Conservation (phyloP, 1,139 yeast genomes). For the Yamadazyma mexicana region DNA sequence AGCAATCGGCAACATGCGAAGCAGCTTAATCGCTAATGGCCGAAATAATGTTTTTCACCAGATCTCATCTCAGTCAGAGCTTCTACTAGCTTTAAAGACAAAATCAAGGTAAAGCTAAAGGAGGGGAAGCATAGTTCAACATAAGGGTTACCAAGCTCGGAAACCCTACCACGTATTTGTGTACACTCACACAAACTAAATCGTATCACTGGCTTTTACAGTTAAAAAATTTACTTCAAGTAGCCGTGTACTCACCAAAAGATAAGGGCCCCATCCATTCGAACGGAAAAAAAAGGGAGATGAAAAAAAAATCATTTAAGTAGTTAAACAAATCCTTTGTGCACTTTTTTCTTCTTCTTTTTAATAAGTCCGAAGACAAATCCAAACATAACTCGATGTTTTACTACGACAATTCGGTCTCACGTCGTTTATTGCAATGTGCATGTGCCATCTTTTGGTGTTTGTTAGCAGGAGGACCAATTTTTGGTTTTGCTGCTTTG, state of each 20-base stretch:
- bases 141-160: no score
- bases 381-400: slow-evolving; percentile 11
- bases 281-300: background rate
- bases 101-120: background rate
- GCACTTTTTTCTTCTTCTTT: background rate
- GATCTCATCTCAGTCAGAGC: slow-evolving; percentile 1
- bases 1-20: slow-evolving; percentile 2
- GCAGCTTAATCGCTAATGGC: background rate
- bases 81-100: background rate
- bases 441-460: slow-evolving; percentile 46
- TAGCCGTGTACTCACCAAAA: background rate
- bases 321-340: background rate
- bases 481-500: slow-evolving; percentile 51
- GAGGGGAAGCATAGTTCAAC: background rate
- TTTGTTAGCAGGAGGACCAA: slow-evolving; percentile 46
- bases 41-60: background rate
- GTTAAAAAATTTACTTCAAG: background rate
- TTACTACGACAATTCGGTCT: slow-evolving; percentile 18
- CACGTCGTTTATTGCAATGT: slow-evolving; percentile 26
- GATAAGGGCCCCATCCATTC: background rate
- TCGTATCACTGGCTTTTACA: background rate
- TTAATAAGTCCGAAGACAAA: no score
- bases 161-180: no score
- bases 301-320: background rate
- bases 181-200: no score